phyloP scores from a whole-genome alignment of 208 protist species.

The Leishmania martiniquensis region DNA sequence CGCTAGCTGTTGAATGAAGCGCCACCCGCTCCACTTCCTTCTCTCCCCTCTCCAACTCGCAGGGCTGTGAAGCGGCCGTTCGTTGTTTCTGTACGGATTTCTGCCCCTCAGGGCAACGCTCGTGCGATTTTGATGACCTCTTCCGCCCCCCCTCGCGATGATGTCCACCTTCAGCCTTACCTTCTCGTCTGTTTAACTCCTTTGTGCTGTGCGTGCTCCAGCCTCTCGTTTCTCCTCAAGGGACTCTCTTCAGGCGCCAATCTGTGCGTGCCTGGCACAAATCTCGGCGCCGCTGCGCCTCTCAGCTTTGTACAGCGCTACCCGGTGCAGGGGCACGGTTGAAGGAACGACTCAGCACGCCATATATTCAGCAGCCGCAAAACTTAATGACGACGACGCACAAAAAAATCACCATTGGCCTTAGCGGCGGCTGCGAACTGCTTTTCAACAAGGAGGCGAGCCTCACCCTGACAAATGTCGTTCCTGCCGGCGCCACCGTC shows the following conservation, averaged over 20 bases:
- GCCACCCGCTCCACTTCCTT: too few relatives aligned
- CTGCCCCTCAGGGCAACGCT: too few relatives aligned
- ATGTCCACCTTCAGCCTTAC: too few relatives aligned
- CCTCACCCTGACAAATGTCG: constrained; percentile 35
- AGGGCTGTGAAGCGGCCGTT: too few relatives aligned
- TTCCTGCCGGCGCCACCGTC: constrained; percentile 50
- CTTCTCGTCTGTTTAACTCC: too few relatives aligned
- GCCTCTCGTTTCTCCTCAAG: not conserved
- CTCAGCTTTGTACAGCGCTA: not conserved
- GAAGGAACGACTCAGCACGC: not conserved
- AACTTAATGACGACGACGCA: not conserved
- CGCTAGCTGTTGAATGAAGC: too few relatives aligned
- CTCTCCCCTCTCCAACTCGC: too few relatives aligned
- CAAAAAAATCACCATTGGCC: constrained; percentile 45
- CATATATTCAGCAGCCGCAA: not conserved
- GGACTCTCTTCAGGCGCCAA: not conserved
- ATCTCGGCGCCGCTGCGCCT: not conserved
- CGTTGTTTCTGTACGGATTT: too few relatives aligned
- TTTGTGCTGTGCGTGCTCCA: too few relatives aligned
- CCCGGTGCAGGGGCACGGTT: not conserved
- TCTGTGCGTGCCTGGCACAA: not conserved
- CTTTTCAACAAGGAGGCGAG: constrained; percentile 68
- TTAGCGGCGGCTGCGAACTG: constrained; percentile 84
- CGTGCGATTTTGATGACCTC: too few relatives aligned
- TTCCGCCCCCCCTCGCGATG: too few relatives aligned